Conservation (phyloP, 169 alveolate genomes). For the Cryptosporidium meleagridis region DNA sequence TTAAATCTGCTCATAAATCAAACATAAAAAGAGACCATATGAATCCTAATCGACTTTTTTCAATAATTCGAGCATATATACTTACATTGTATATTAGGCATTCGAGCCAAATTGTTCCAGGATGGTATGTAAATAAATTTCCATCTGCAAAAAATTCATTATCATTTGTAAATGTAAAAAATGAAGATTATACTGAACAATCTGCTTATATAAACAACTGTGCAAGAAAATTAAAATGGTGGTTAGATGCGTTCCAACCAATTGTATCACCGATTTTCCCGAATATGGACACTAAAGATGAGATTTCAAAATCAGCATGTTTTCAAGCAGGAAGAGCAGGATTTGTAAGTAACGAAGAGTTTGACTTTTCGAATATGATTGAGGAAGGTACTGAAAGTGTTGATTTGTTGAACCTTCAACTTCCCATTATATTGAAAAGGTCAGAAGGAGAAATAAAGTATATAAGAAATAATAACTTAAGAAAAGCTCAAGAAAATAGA, state of each 20-base stretch:
- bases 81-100: slow-evolving; percentile 49
- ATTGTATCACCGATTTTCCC: background rate
- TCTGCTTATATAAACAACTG: slow-evolving; percentile 12
- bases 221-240: slow-evolving; percentile 10
- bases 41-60: slow-evolving; percentile 22
- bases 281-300: slow-evolving; percentile 16
- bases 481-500: slow-evolving; percentile 12
- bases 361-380: slow-evolving; percentile 62
- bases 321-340: slow-evolving; percentile 69
- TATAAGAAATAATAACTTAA: slow-evolving; percentile 33
- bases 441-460: slow-evolving; percentile 21
- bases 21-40: background rate
- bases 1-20: slow-evolving; percentile 15
- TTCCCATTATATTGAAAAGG: slow-evolving; percentile 22
- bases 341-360: slow-evolving; percentile 49
- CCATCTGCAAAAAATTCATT: slow-evolving; percentile 8
- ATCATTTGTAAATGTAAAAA: slow-evolving; percentile 9
- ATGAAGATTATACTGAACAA: slow-evolving; percentile 18
- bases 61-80: slow-evolving; percentile 43
- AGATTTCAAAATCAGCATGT: slow-evolving; percentile 29
- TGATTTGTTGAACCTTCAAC: slow-evolving; percentile 49
- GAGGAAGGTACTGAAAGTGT: slow-evolving; percentile 54
- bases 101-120: slow-evolving; percentile 30
- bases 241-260: slow-evolving; percentile 32
- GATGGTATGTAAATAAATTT: slow-evolving; percentile 20